These are phyloP conservation scores for Dendrobium chrysotoxum DNA, from an alignment of 106 monocot genomes.

Conservation along the genomic window DNA sequence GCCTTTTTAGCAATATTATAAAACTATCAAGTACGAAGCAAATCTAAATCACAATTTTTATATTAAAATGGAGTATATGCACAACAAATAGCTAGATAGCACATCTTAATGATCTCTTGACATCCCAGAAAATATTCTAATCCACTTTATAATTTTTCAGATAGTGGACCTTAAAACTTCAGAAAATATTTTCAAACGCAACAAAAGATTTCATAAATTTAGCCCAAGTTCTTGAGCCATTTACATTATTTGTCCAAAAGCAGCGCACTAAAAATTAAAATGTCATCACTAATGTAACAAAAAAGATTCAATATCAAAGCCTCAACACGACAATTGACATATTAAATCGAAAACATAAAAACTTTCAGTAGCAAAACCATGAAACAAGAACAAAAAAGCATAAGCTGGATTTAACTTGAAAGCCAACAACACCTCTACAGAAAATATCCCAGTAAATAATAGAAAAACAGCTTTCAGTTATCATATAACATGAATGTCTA, in stretches of 20 bases:
- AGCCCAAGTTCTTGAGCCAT: not conserved
- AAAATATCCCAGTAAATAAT: not conserved
- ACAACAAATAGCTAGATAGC: not conserved
- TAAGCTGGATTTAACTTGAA: not conserved
- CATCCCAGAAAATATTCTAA: not conserved
- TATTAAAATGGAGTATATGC: not conserved
- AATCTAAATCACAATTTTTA: not conserved
- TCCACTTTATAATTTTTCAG: not conserved
- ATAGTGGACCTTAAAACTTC: not conserved
- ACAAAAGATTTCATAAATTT: not conserved
- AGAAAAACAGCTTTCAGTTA: not conserved
- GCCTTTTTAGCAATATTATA: too few species aligned
- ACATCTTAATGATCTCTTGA: too few species aligned
- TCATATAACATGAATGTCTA: not conserved
- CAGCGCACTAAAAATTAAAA: not conserved
- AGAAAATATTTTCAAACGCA: not conserved
- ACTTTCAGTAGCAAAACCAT: not conserved
- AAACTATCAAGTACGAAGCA: not conserved
- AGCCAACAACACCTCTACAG: not conserved
- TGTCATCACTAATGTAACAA: not conserved
- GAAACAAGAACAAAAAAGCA: not conserved
- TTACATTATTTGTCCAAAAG: not conserved
- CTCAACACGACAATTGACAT: not conserved
- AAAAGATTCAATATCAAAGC: not conserved
- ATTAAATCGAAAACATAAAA: not conserved